Percentiles rank a stretch among this genome's conserved stretches.
Evolutionary conservation across 2,329 filamentous ascomycete genomes (phyloP).

Genomic region (Colletotrichum salicis): DNA sequence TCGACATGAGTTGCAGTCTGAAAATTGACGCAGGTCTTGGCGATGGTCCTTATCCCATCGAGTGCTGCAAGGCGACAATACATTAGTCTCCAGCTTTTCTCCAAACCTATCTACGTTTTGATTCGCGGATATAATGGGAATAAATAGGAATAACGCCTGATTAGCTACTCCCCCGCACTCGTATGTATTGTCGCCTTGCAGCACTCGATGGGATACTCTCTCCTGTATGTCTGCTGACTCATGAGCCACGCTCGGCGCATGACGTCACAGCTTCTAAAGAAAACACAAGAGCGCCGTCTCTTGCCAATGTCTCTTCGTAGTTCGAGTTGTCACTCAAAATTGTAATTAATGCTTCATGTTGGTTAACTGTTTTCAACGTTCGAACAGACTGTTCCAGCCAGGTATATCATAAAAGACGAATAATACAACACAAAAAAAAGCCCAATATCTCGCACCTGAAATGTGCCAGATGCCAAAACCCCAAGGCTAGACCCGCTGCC

Average conservation of each 20-base stretch:
- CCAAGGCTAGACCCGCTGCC: slow-evolving; percentile 12
- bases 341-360: no score
- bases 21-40: slow-evolving; percentile 11
- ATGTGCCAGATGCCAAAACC: neutral
- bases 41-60: neutral
- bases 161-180: no score
- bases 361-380: neutral
- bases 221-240: neutral
- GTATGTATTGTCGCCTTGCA: no score
- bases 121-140: no score
- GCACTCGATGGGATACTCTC: no score
- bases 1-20: neutral
- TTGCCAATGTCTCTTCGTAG: neutral
- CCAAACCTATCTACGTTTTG: no score
- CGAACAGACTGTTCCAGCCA: slow-evolving; percentile 26
- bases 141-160: no score
- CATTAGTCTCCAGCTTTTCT: no score
- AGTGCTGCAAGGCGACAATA: no score
- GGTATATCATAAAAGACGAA: slow-evolving; percentile 10
- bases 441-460: neutral
- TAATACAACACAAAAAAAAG: neutral
- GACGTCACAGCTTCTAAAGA: slow-evolving; percentile 2
- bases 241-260: neutral
- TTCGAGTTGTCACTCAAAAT: neutral
- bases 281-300: neutral